Conservation (phyloP, 163 green algal species). For the Prototheca stagnorum region DNA sequence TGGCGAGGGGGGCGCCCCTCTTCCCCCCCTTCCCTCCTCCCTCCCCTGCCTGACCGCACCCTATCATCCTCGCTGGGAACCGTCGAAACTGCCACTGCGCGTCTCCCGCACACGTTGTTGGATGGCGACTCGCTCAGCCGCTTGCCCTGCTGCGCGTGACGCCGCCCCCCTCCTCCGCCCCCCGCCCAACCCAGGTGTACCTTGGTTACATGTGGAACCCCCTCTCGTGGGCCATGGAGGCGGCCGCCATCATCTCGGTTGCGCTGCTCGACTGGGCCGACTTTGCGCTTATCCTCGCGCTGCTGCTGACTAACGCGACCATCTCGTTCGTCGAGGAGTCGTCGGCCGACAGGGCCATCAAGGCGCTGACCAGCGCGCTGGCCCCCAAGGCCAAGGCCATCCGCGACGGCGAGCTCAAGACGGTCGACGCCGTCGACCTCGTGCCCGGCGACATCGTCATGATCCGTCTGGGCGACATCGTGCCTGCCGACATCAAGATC, state of each 20-base stretch:
- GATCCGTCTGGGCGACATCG: constrained; percentile 54
- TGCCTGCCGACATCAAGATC: constrained; percentile 71
- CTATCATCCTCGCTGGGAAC: too few relatives aligned
- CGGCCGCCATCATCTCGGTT: constrained; percentile 70
- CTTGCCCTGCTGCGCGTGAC: too few relatives aligned
- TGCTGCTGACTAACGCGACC: constrained; percentile 41
- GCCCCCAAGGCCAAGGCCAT: constrained; percentile 41
- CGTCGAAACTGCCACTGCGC: too few relatives aligned
- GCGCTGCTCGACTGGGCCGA: constrained; percentile 41
- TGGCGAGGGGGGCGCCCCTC: too few relatives aligned
- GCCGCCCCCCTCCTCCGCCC: too few relatives aligned
- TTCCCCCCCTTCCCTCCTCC: too few relatives aligned
- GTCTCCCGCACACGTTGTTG: too few relatives aligned
- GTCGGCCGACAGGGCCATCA: constrained; percentile 69
- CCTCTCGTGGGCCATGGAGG: constrained; percentile 72
- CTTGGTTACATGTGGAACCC: constrained; percentile 69
- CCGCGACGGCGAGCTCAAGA: constrained; percentile 36
- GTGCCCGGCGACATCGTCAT: constrained; percentile 67
- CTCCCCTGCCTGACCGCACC: too few relatives aligned
- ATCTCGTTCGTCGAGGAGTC: constrained; percentile 63
- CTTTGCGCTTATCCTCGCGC: constrained; percentile 32
- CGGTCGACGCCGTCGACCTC: constrained; percentile 25
- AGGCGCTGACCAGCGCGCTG: constrained; percentile 46
- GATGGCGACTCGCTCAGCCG: too few relatives aligned
- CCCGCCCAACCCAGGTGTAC: too few relatives aligned